Base-by-base conservation (phyloP, 495 filamentous ascomycete species). In the Neurospora tetraspora region DNA sequence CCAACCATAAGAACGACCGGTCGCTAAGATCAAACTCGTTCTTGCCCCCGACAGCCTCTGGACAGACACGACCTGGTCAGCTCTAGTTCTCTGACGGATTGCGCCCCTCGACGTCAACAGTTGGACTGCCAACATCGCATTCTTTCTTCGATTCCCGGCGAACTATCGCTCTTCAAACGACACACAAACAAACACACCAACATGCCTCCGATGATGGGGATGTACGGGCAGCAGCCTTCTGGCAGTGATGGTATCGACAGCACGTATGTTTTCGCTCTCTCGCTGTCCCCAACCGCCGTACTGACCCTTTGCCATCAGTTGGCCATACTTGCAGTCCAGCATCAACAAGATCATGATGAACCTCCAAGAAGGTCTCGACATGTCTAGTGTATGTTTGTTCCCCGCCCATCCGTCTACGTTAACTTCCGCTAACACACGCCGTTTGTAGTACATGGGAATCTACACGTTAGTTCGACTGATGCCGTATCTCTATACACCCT, bases 281-380 rank as follows among this genome's bases (percentile, higher is more conserved):
- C 20, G 38, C 59, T 39, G 31, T 11, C 68, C 43, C 39, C 47
- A 34, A 72, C 40, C 39, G 18, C 34, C 59, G 72, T 71, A 37
- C 70, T 47, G 40, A 68, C 40, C 65, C 59, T 72, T 73, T 72
- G 42, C 47, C 69, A 74, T 68, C 73, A 96, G 93, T 81, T 99
- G 96, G 96, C 83, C 85, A 23, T 98, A 94, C 83, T 82, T 99
- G 71, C 92, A 98, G 82, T 83, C 83, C 40, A 94, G 94, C 59
- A 92, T 99, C 73, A 88, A 93, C 72, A 91, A 89, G 78, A 96
- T 99, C 75, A 99, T 99, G 96, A 88, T 86, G 73, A 91, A 94
- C 78, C 85, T 98, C 43, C 92, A 94, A 75, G 91, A 93, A 70
- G 96, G 96, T 40, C 90, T 99, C 81, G 94, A 99, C 77, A 93